Evolutionary conservation across 257 asterid species (phyloP).

Genomic region (Solanum sejunctum): DNA sequence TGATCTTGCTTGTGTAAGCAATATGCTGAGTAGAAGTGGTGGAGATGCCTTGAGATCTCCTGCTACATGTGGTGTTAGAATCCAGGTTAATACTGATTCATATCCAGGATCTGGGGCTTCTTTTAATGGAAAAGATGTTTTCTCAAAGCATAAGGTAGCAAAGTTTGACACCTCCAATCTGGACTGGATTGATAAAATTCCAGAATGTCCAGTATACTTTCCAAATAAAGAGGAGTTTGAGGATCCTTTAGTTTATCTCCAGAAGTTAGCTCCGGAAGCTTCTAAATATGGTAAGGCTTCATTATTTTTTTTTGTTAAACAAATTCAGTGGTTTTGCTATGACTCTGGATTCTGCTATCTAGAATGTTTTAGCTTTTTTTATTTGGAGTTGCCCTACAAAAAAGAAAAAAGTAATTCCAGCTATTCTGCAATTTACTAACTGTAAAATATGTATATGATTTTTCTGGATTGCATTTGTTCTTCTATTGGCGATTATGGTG

Average conservation of each 20-base stretch:
- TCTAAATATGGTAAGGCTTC: conserved; percentile 63
- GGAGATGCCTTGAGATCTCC: conserved; percentile 69
- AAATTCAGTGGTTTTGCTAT: neutral
- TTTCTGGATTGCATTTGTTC: neutral
- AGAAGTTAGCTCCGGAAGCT: conserved; percentile 94
- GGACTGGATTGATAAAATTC: conserved; percentile 76
- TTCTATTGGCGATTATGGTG: neutral
- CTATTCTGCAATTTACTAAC: neutral
- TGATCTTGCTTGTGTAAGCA: conserved; percentile 31
- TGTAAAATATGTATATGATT: neutral
- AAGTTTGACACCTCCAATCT: conserved; percentile 63
- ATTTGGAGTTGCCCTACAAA: neutral
- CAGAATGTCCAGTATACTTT: conserved; percentile 74
- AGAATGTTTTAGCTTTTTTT: neutral
- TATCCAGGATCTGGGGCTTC: conserved; percentile 27
- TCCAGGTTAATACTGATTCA: conserved; percentile 26
- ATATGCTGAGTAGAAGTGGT: conserved; percentile 52
- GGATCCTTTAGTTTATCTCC: conserved; percentile 84
- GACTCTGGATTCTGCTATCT: neutral
- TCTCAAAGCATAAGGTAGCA: conserved; percentile 50
- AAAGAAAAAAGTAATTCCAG: neutral
- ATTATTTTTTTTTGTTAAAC: neutral
- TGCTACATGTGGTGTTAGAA: conserved; percentile 75
- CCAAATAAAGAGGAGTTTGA: conserved; percentile 84
- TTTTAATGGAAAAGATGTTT: conserved; percentile 39